A percentile compares a stretch with the other conserved stretches of the same genome.
Evolutionary conservation across 2,329 filamentous ascomycete species (phyloP).

Genomic region (Aspergillus neotritici): DNA sequence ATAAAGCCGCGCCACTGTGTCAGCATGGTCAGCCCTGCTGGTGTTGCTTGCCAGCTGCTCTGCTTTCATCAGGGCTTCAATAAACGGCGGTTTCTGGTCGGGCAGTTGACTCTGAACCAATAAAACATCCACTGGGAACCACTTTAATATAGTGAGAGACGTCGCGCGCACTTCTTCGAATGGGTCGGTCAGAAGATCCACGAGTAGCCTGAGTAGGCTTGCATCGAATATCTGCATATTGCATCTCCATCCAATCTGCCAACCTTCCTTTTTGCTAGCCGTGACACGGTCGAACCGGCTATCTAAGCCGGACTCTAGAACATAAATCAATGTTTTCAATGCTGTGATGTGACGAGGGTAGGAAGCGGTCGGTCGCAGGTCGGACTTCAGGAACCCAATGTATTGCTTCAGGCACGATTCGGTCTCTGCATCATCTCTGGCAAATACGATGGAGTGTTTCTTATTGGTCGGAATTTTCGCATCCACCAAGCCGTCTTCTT

Average conservation of each 20-base stretch:
- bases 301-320: constrained; percentile 67
- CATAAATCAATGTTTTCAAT: constrained; percentile 61
- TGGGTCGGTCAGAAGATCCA: constrained; percentile 79
- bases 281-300: constrained; percentile 33
- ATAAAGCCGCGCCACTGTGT: constrained; percentile 76
- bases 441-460: constrained; percentile 22
- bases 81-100: constrained; percentile 21
- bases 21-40: constrained; percentile 83
- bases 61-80: constrained; percentile 29
- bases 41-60: constrained; percentile 49
- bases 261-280: constrained; percentile 45
- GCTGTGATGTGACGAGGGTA: constrained; percentile 86
- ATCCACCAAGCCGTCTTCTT: constrained; percentile 24
- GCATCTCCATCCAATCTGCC: constrained; percentile 48
- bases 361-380: constrained; percentile 73
- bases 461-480: constrained; percentile 8
- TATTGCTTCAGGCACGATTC: constrained; percentile 67
- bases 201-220: constrained; percentile 50
- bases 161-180: constrained; percentile 80
- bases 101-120: constrained; percentile 16
- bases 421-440: constrained; percentile 48
- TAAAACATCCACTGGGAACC: constrained; percentile 31
- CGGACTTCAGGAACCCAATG: constrained; percentile 61
- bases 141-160: constrained; percentile 43
- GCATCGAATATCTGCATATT: constrained; percentile 40